Conservation (phyloP, 169 alveolate genomes). For the Plasmodium vinckei region DNA sequence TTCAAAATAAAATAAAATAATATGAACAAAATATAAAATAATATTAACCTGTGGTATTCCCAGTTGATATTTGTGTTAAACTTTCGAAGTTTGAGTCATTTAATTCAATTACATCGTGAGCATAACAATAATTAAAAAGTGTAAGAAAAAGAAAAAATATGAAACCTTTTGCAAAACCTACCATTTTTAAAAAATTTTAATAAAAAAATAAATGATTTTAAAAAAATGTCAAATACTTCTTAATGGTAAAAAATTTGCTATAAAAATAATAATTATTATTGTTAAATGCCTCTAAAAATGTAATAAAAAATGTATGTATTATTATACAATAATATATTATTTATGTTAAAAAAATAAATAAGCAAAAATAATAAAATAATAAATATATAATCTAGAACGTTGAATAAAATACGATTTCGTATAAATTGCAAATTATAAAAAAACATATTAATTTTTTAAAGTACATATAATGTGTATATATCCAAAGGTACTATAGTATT, state of each 20-base stretch:
- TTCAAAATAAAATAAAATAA: background rate
- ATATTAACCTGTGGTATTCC: conserved; percentile 81
- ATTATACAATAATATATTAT: too few species aligned
- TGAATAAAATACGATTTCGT: background rate
- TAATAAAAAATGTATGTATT: background rate
- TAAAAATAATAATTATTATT: conserved; percentile 4
- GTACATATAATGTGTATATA: conserved; percentile 5
- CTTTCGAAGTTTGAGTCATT: conserved; percentile 81
- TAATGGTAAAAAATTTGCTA: background rate
- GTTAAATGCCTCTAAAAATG: conserved; percentile 5
- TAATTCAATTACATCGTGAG: conserved; percentile 78
- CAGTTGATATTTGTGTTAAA: conserved; percentile 82
- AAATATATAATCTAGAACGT: conserved; percentile 26
- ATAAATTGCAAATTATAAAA: conserved; percentile 4
- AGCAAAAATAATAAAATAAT: background rate
- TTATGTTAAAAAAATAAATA: conserved; percentile 1
- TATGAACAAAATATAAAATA: background rate
- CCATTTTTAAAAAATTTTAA: conserved; percentile 32
- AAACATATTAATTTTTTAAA: background rate
- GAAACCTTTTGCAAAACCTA: conserved; percentile 21
- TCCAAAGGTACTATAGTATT: too few species aligned
- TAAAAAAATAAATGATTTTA: background rate
- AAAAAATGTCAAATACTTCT: conserved; percentile 1
- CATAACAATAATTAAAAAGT: conserved; percentile 38
- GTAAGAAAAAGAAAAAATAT: conserved; percentile 29